A percentile compares a stretch with the other conserved stretches of the same genome.
phyloP scores from a whole-genome alignment of 345 rosid species.

The Syzygium jambos region DNA sequence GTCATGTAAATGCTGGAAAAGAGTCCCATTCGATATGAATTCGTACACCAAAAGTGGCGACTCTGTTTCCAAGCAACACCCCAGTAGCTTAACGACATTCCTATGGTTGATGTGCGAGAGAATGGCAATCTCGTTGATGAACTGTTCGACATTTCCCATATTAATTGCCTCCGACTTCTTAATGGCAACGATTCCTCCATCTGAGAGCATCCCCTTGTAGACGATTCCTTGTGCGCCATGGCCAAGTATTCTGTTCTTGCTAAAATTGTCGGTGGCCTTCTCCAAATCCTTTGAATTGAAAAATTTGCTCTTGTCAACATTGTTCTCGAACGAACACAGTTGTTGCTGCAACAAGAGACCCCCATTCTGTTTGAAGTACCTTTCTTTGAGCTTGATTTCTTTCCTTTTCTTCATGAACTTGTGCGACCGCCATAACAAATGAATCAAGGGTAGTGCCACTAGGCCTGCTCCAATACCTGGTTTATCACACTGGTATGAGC shows the following conservation, averaged over 20 bases:
- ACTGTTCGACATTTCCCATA: not conserved
- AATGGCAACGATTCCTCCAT: slow-evolving; percentile 3
- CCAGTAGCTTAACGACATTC: not conserved
- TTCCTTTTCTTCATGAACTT: not conserved
- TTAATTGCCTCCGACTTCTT: not conserved
- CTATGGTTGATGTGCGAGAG: not conserved
- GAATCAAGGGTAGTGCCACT: not conserved
- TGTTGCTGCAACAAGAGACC: slow-evolving; percentile 1
- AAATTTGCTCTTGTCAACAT: not conserved
- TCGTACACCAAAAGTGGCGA: slow-evolving; percentile 1
- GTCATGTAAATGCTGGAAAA: not conserved
- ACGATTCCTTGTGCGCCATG: slow-evolving; percentile 6
- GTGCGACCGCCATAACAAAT: not conserved
- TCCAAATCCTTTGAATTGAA: not conserved
- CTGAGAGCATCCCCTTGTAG: not conserved
- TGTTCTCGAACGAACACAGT: not conserved
- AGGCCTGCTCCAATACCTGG: not conserved
- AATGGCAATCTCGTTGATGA: not conserved
- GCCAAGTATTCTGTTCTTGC: not conserved
- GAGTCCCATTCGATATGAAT: slow-evolving; percentile 6
- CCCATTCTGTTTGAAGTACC: slow-evolving; percentile 2
- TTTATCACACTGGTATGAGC: not conserved
- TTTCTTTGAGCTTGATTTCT: not conserved
- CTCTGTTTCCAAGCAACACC: not conserved
- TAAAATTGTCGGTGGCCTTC: slow-evolving; percentile 4